Conservation (phyloP, 306 rosid genomes). For the Potentilla sterilis region DNA sequence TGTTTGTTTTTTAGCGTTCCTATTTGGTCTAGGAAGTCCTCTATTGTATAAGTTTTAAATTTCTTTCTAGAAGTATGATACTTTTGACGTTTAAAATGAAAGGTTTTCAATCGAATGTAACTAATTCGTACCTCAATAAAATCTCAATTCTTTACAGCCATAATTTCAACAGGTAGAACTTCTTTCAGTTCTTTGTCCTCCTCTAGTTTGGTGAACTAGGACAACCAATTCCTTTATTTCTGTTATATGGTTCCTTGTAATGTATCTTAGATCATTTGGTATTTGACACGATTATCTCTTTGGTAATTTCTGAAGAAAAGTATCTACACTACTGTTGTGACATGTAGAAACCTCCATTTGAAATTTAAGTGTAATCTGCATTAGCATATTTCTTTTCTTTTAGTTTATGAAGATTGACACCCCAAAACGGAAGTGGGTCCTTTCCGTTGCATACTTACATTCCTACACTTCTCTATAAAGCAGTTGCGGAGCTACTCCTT, state of each 20-base stretch:
- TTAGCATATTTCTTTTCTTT: not conserved
- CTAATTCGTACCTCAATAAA: too few species aligned
- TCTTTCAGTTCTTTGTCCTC: not conserved
- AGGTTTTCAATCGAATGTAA: not conserved
- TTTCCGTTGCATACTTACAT: not conserved
- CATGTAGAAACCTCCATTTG: not conserved
- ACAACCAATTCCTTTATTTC: not conserved
- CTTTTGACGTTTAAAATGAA: not conserved
- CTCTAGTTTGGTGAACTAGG: not conserved
- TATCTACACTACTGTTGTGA: not conserved
- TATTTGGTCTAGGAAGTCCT: constrained; percentile 1
- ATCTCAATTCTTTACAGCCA: too few species aligned
- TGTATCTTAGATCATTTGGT: not conserved
- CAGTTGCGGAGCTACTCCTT: constrained; percentile 24
- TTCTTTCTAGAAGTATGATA: too few species aligned
- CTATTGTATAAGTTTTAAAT: too few species aligned
- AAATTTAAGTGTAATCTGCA: not conserved
- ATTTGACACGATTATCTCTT: not conserved
- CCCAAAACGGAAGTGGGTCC: constrained; percentile 33
- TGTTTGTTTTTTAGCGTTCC: not conserved
- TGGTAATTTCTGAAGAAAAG: not conserved
- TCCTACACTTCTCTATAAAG: constrained; percentile 37
- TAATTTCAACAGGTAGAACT: not conserved
- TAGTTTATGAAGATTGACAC: not conserved
- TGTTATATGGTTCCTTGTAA: not conserved